These are phyloP conservation scores for Phaffia tasmanica DNA, from an alignment of 768 basidiomycete species.

Conservation along the genomic window DNA sequence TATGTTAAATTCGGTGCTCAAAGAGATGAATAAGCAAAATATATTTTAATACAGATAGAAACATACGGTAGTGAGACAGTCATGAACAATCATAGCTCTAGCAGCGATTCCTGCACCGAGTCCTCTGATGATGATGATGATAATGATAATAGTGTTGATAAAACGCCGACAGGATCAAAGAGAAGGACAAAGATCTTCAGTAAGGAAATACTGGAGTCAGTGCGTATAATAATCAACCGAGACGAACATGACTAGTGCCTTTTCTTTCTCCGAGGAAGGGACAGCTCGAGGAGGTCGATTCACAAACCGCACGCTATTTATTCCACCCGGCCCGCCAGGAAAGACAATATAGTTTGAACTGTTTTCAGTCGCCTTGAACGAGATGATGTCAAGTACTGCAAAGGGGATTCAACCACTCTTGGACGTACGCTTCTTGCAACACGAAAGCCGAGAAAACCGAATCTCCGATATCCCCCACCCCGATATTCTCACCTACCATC, in stretches of 20 bases:
- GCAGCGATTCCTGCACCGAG: conserved; percentile 77
- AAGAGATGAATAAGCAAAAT: neutral
- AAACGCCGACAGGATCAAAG: conserved; percentile 21
- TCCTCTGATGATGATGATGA: conserved; percentile 50
- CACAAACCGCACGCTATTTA: conserved; percentile 1
- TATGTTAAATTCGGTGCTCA: neutral
- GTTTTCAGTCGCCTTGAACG: too few relatives aligned
- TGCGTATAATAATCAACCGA: neutral
- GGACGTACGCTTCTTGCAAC: conserved; percentile 58
- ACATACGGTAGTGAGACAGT: conserved; percentile 9
- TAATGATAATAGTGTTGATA: too few relatives aligned
- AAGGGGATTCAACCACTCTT: too few relatives aligned
- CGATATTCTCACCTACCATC: conserved; percentile 44
- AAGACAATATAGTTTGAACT: too few relatives aligned
- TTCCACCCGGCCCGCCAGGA: neutral
- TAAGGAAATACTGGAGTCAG: neutral
- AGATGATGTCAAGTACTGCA: neutral
- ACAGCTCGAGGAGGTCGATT: neutral
- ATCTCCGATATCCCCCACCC: conserved; percentile 42
- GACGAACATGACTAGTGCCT: conserved; percentile 61
- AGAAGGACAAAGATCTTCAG: conserved; percentile 18
- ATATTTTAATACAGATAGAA: conserved; percentile 44
- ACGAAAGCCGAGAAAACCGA: conserved; percentile 76
- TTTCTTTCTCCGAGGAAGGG: conserved; percentile 30
- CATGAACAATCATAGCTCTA: conserved; percentile 57